Conservation (phyloP, 371 early-diverging fungal species). For the Lichtheimia ramosa region DNA sequence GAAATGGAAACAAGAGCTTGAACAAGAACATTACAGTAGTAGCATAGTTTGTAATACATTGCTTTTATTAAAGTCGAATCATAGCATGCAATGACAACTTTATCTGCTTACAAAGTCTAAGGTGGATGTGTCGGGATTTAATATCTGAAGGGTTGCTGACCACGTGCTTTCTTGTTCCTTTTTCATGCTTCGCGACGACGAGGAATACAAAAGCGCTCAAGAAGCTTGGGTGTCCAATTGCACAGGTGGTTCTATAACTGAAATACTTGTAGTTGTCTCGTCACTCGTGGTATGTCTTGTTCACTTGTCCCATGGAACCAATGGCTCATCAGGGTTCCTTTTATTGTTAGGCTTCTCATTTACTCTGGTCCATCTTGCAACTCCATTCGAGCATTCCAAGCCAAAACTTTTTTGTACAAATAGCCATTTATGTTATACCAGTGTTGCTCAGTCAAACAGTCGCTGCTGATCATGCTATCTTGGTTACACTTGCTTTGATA, state of each 20-base stretch:
- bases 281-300: slow-evolving; percentile 48
- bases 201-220: slow-evolving; percentile 59
- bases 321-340: slow-evolving; percentile 4
- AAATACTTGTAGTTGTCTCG: slow-evolving; percentile 56
- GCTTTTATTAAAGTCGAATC: too few relatives aligned
- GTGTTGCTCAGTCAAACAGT: slow-evolving; percentile 27
- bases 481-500: slow-evolving; percentile 28
- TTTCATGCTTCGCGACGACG: slow-evolving; percentile 29
- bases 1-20: too few relatives aligned
- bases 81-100: too few relatives aligned
- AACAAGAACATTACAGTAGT: too few relatives aligned
- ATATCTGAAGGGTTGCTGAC: too few relatives aligned
- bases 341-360: slow-evolving; percentile 25
- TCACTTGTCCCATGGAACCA: background rate
- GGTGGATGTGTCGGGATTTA: too few relatives aligned
- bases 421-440: slow-evolving; percentile 35
- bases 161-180: background rate
- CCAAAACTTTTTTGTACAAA: slow-evolving; percentile 25
- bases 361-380: slow-evolving; percentile 24
- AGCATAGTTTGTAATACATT: too few relatives aligned
- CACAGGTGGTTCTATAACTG: slow-evolving; percentile 66
- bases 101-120: too few relatives aligned
- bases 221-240: slow-evolving; percentile 72
- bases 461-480: slow-evolving; percentile 30
- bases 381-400: slow-evolving; percentile 7